Evolutionary conservation across 2,329 filamentous ascomycete genomes (phyloP), one percentile per base, ranked within the genome.

Genomic region (Parastagonospora avenae): DNA sequence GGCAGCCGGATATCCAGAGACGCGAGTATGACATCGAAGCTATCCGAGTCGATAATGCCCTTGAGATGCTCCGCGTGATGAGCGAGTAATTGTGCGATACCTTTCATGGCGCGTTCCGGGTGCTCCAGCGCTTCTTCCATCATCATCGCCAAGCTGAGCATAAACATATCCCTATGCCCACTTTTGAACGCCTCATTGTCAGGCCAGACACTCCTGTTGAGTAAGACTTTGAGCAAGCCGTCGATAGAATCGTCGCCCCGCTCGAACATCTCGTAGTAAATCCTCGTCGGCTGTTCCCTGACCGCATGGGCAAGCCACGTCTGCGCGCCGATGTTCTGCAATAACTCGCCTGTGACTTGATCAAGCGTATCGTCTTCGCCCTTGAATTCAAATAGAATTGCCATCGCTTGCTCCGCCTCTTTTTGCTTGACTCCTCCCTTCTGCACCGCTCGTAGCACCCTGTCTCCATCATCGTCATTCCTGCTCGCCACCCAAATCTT

Each of bases 91-190:
- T 83, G 79, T 5, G 84, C 81, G 35, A 87, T 81, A 39, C 81
- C 81, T 63, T 84, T 83, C 72, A 87, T 79, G 4, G 84, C 81
- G 40, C 83, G 79, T 38, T 83, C 83, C 32, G 85, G 82, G 52
- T 84, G 73, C 49, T 96, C 91, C 64, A 92, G 85, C 46, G 91
- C 92, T 38, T 91, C 91, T 71, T 95, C 91, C 87, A 97, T 95
- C 62, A 97, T 79, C 66, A 90, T 89, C 19, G 92, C 92, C 60
- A 97, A 85, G 61, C 93, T 86, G 50, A 96, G 84, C 66, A 88
- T 84, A 48, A 89, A 88, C 66, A 88, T 79, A 66, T 90, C 87
- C 62, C 74, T 57, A 54, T 79, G 75, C 2, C 75, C 76, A 9
- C 68, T 64, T 27, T 66, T 82, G 76, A 76, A 83, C 42, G 63